These are phyloP conservation scores for Salvia splendens DNA, from an alignment of 257 asterid genomes.

Conservation along the genomic window DNA sequence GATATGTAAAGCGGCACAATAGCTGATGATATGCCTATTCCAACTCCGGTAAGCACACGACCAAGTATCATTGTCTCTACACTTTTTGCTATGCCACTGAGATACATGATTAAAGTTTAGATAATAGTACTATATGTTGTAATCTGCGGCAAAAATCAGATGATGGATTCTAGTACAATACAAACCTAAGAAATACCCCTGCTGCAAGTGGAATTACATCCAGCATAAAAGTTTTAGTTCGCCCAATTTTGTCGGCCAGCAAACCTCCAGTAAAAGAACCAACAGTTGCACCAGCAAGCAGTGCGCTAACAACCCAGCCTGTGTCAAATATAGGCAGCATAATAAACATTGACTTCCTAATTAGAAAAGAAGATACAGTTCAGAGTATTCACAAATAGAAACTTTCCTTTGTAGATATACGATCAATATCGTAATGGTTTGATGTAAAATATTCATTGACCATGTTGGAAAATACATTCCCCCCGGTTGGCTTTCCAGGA, in stretches of 20 bases:
- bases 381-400: slow-evolving; percentile 1
- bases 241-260: slow-evolving; percentile 90
- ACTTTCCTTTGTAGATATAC: not conserved
- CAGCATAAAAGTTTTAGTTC: slow-evolving; percentile 87
- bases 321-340: slow-evolving; percentile 27
- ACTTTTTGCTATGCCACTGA: slow-evolving; percentile 80
- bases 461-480: not conserved
- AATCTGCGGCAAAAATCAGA: slow-evolving; percentile 19
- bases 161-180: slow-evolving; percentile 31
- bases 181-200: slow-evolving; percentile 91
- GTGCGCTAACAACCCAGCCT: slow-evolving; percentile 98
- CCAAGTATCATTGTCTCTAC: slow-evolving; percentile 89
- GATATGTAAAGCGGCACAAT: slow-evolving; percentile 98
- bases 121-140: slow-evolving; percentile 1
- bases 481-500: not conserved
- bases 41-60: slow-evolving; percentile 85
- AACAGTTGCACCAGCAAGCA: slow-evolving; percentile 97
- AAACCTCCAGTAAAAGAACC: slow-evolving; percentile 99
- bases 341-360: slow-evolving; percentile 13
- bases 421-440: not conserved
- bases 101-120: slow-evolving; percentile 34
- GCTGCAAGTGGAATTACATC: slow-evolving; percentile 87
- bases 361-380: slow-evolving; percentile 4
- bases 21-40: slow-evolving; percentile 97
- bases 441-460: not conserved